Conservation (phyloP, 768 basidiomycete genomes). For the Trametes sanguinea region DNA sequence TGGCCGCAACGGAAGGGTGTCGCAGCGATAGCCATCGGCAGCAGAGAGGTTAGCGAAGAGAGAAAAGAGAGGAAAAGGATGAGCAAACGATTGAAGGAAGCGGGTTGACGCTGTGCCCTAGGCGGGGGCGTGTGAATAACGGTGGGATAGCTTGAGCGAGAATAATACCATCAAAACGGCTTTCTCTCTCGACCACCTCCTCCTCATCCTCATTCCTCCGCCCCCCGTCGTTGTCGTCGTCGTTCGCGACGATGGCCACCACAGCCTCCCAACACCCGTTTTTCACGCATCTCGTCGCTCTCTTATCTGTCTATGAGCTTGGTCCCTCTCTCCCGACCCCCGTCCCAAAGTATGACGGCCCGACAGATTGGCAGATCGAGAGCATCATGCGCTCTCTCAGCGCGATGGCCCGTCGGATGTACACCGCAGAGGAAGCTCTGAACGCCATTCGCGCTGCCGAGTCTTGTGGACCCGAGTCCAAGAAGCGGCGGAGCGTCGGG, state of each 20-base stretch:
- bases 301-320: conserved; percentile 61
- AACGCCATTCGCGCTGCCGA: conserved; percentile 44
- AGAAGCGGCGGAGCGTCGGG: conserved; percentile 45
- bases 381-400: conserved; percentile 54
- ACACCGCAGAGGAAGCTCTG: conserved; percentile 52
- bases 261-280: conserved; percentile 41
- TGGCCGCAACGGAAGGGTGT: neutral
- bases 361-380: conserved; percentile 59
- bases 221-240: conserved; percentile 15
- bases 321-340: conserved; percentile 50
- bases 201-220: conserved; percentile 3
- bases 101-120: conserved; percentile 4
- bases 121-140: conserved; percentile 9
- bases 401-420: conserved; percentile 54
- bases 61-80: neutral
- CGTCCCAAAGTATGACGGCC: conserved; percentile 56
- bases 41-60: neutral
- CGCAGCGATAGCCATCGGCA: neutral
- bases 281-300: conserved; percentile 54
- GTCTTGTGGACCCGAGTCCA: conserved; percentile 42
- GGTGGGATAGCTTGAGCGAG: neutral
- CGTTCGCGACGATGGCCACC: conserved; percentile 38
- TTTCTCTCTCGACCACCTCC: conserved; percentile 6
- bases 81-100: neutral
- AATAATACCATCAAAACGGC: conserved; percentile 11